Evolutionary conservation across 768 basidiomycete species (phyloP), one percentile per base, ranked within the genome.

Genomic region (Lentinus tigrinus): DNA sequence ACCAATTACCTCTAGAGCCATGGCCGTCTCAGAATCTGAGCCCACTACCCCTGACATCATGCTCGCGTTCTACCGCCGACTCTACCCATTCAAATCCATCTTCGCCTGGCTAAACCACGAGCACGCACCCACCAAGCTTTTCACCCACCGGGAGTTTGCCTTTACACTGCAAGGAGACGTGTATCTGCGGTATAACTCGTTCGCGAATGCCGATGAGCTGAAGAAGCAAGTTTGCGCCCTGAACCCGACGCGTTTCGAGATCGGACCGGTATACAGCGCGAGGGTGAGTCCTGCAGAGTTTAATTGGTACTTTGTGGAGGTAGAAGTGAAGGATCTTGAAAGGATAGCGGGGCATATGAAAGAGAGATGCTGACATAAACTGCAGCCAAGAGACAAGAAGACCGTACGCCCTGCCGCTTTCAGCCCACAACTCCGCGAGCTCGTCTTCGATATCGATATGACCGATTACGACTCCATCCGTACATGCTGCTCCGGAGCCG

Each of bases 381-480:
- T 54, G 3, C 69, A 97, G 93, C 96, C 96, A 3, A 80, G 85
- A 67, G 96, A 98, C 77, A 89, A 84, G 70, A 95, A 95, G 68
- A 88, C 91, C 0, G 78, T 93, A 10, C 84, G 85, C 11, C 76
- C 87, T n/a, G 73, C 76, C 2, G 80, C 79, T 0, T 87, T 98
- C 63, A 77, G 80, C 43, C 94, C 97, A 0, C 70, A 83, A 34
- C 82, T 85, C 62, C 88, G 97, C 57, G 97, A 98, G 71, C 87
- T 99, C 42, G 96, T 98, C 0, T 97, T 99, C 70, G 97, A 99
- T 84, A 98, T 99, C 70, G 97, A 99, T 74, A 98, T 99, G 97
- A 96, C 97, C 16, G 97, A 99, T 74, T 99, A 98, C 74, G 96
- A 99, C 70, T 79, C 87, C 44, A 84, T 98, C 67, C 87, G 97